These are phyloP conservation scores for Monilinia fructicola DNA, from an alignment of 2,329 filamentous ascomycete genomes.

Conservation along the genomic window DNA sequence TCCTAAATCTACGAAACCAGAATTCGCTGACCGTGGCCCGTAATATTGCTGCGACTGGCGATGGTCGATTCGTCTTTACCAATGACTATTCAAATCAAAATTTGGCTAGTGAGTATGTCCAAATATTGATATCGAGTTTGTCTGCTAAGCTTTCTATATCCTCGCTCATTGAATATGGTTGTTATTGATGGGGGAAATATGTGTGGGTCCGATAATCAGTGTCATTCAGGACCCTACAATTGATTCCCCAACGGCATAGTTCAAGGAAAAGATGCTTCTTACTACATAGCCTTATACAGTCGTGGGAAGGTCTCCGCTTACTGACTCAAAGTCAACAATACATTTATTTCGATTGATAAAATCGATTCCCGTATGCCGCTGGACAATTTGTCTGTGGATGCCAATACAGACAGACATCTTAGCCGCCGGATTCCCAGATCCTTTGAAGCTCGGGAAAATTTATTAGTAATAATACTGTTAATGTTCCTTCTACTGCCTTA, in stretches of 20 bases:
- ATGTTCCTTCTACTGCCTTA: neutral
- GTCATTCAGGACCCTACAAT: neutral
- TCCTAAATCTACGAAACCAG: slow-evolving; percentile 33
- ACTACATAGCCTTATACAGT: slow-evolving; percentile 40
- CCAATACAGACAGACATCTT: slow-evolving; percentile 41
- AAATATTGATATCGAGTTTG: neutral
- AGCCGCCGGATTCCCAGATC: slow-evolving; percentile 40
- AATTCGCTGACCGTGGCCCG: slow-evolving; percentile 40
- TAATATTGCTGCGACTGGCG: slow-evolving; percentile 39
- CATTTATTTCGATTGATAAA: slow-evolving; percentile 30
- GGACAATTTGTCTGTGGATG: slow-evolving; percentile 43
- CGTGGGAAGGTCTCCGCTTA: neutral
- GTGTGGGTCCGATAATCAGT: slow-evolving; percentile 27
- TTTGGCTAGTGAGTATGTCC: neutral
- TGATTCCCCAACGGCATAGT: slow-evolving; percentile 42
- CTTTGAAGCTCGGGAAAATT: slow-evolving; percentile 29
- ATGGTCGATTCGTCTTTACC: slow-evolving; percentile 42
- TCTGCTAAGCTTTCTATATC: neutral
- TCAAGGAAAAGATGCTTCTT: slow-evolving; percentile 38
- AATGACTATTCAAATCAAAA: slow-evolving; percentile 42
- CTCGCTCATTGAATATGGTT: slow-evolving; percentile 31
- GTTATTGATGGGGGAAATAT: slow-evolving; percentile 37
- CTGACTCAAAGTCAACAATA: slow-evolving; percentile 14
- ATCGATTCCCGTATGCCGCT: slow-evolving; percentile 39
- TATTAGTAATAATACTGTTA: slow-evolving; percentile 30